Evolutionary conservation across 352 stramenopile species (phyloP), one percentile per base, ranked within the genome.

Genomic region (Globisporangium middletonii): DNA sequence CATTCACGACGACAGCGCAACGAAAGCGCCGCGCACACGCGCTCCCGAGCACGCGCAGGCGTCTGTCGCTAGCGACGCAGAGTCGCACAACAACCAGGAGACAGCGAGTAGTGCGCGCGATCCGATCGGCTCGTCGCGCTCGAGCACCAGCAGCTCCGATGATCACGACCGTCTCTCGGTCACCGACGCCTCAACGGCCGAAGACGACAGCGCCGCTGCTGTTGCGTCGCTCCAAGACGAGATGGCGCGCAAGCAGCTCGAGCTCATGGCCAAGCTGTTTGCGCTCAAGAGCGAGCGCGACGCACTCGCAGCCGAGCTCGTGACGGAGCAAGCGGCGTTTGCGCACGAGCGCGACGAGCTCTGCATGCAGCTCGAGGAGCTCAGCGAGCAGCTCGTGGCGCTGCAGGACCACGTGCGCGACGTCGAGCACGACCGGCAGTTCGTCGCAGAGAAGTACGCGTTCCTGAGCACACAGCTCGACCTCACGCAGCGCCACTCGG

Each of bases 401-500:
- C 41, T 60, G 12, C 53, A 65, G 35, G 16, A 48, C 0, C 18
- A 67, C 38, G 45, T 57, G 18, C 27, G 46, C 13, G 67, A 79
- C 16, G 44, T 69, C 18, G 53, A 63, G 49, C 54, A 71, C 19
- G 71, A 75, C 28, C 73, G 72, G 43, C 58, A 73, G 42, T 68
- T 68, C 53, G 52, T 70, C 28, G 62, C 67, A 4, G 65, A 76
- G 35, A 75, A 79, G 37, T 69, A 75, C 30, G 68, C 67, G 18
- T 68, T 69, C 53, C 41, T 76, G 19, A 19, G 56, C 11, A 55
- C 63, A 0, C 68, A 79, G 61, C 57, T 79, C 8, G 55, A 69
- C 28, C 54, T 75, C 15, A 48, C 72, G 44, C 71, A 76, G 57
- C 41, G 62, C 5, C 42, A 71, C 50, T 23, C 28, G 12, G 46